These are phyloP conservation scores for Melampsora americana DNA, from an alignment of 1,284 basidiomycete genomes.

Conservation along the genomic window DNA sequence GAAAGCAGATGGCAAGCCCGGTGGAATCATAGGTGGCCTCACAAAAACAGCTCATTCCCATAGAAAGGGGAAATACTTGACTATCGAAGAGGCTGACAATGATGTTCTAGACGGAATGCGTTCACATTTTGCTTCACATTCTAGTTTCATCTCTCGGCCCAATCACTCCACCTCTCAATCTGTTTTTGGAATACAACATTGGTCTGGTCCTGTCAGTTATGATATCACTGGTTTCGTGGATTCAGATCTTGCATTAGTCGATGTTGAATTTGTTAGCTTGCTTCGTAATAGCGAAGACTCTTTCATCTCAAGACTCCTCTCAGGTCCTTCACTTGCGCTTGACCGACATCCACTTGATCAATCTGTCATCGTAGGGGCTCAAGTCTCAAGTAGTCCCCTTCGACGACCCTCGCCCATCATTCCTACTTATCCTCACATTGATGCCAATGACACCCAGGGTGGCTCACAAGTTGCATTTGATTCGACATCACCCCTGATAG, in stretches of 20 bases:
- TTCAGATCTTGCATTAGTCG: conserved; percentile 76
- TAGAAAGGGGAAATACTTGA: conserved; percentile 69
- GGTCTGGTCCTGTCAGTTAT: conserved; percentile 72
- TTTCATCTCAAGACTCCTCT: conserved; percentile 78
- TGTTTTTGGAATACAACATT: conserved; percentile 83
- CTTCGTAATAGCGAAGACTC: conserved; percentile 68
- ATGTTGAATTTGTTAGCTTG: conserved; percentile 79
- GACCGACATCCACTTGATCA: conserved; percentile 80
- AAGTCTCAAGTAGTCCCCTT: conserved; percentile 67
- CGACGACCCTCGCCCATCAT: conserved; percentile 47
- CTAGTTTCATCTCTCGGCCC: conserved; percentile 65
- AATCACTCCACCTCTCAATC: conserved; percentile 54
- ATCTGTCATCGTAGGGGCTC: conserved; percentile 76
- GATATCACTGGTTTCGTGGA: conserved; percentile 72
- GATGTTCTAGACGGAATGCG: conserved; percentile 70
- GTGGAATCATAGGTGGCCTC: conserved; percentile 71
- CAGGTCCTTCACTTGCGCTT: conserved; percentile 73
- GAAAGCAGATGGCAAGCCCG: conserved; percentile 67
- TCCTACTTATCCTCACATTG: conserved; percentile 35
- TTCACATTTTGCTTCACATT: conserved; percentile 69
- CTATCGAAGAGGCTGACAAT: conserved; percentile 67
- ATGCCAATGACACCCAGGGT: background rate
- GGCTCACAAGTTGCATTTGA: conserved; percentile 21
- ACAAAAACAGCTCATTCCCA: conserved; percentile 68
- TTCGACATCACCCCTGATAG: conserved; percentile 46